phyloP scores from a whole-genome alignment of 805 yeast genomes.

The Lachancea sp. region DNA sequence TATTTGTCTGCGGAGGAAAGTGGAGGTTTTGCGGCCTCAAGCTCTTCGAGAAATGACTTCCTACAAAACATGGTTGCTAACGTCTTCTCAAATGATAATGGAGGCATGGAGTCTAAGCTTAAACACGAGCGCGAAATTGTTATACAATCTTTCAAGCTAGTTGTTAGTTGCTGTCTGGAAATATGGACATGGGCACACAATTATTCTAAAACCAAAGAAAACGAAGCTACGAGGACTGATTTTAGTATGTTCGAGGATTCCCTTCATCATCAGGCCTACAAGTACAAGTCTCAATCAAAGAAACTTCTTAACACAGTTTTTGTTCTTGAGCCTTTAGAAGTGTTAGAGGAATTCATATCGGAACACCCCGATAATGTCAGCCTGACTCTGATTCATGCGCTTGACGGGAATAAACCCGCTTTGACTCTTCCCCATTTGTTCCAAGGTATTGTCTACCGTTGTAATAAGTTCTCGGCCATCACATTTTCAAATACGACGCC shows the following conservation, averaged over 20 bases:
- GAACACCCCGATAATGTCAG: conserved; percentile 24
- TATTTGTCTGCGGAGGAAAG: conserved; percentile 38
- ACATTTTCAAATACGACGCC: conserved; percentile 18
- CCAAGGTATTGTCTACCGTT: conserved; percentile 31
- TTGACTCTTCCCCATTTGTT: conserved; percentile 63
- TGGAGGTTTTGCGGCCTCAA: conserved; percentile 18
- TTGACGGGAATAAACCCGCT: conserved; percentile 81
- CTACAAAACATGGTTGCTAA: conserved; percentile 32
- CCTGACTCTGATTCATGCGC: conserved; percentile 45
- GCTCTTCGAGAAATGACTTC: conserved; percentile 25
- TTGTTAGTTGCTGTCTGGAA: conserved; percentile 46
- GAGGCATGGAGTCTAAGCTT: conserved; percentile 38
- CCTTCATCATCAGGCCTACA: conserved; percentile 43
- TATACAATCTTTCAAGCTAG: conserved; percentile 56
- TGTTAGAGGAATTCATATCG: conserved; percentile 56
- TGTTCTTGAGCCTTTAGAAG: conserved; percentile 64
- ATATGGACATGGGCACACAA: conserved; percentile 59
- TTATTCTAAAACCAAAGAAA: conserved; percentile 9
- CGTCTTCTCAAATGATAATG: conserved; percentile 28
- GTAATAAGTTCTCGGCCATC: conserved; percentile 17
- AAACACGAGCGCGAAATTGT: conserved; percentile 46
- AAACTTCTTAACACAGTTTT: conserved; percentile 58
- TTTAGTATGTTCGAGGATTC: conserved; percentile 30
- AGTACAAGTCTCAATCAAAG: conserved; percentile 64
- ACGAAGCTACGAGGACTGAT: conserved; percentile 3